Evolutionary conservation across 1,284 basidiomycete species (phyloP).

Genomic region (Erythrobasidium hasegawianum): DNA sequence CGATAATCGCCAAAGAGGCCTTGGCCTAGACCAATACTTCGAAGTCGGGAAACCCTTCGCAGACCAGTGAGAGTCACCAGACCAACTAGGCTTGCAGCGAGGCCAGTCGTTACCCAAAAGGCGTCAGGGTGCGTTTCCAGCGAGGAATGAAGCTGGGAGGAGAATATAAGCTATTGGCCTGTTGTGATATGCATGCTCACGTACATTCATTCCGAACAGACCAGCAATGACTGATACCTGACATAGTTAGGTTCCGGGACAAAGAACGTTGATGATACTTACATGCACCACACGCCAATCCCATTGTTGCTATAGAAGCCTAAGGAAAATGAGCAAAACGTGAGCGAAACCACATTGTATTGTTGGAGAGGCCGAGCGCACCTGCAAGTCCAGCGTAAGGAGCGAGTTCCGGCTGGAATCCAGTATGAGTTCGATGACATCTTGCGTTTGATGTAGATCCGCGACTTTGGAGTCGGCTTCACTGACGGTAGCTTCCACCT

Average conservation of each 20-base stretch:
- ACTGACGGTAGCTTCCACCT: constrained; percentile 90
- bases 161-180: too few species aligned
- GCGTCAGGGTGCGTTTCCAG: constrained; percentile 50
- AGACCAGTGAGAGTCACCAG: constrained; percentile 48
- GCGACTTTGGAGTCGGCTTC: constrained; percentile 86
- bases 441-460: constrained; percentile 93
- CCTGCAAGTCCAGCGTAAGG: constrained; percentile 84
- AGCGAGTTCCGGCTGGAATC: constrained; percentile 94
- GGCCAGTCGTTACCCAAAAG: constrained; percentile 49
- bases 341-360: too few species aligned
- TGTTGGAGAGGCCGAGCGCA: constrained; percentile 46
- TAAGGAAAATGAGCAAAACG: not conserved
- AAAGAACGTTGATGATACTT: too few species aligned
- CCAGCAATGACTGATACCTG: constrained; percentile 73
- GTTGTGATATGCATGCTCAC: too few species aligned
- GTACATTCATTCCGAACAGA: constrained; percentile 83
- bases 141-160: constrained; percentile 47
- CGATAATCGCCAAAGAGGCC: constrained; percentile 30
- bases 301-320: constrained; percentile 82
- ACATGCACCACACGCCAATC: constrained; percentile 67
- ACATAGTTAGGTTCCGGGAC: not conserved
- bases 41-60: constrained; percentile 36
- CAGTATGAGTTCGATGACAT: constrained; percentile 93
- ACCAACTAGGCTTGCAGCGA: constrained; percentile 46
- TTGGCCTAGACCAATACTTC: constrained; percentile 41